These are phyloP conservation scores for Trichoderma erinaceum DNA, from an alignment of 495 filamentous ascomycete species.

Conservation along the genomic window DNA sequence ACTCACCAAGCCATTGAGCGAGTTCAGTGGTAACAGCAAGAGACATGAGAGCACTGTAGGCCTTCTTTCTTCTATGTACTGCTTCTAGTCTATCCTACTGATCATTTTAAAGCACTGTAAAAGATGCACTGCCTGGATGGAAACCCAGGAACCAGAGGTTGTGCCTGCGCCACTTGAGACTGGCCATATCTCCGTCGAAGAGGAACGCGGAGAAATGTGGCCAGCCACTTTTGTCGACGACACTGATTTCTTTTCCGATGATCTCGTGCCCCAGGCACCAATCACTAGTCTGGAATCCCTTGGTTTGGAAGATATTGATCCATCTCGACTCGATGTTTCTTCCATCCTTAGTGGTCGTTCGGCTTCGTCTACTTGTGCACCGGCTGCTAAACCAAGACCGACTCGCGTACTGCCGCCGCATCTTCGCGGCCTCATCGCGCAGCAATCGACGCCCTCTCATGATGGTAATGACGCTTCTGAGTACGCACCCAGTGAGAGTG, in stretches of 20 bases:
- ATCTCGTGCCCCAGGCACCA: not conserved
- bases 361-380: not conserved
- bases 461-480: not conserved
- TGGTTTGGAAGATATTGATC: not conserved
- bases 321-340: not conserved
- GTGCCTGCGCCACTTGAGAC: not conserved
- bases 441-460: not conserved
- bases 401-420: slow-evolving; percentile 15
- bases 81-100: not conserved
- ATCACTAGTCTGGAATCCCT: not conserved
- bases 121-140: slow-evolving; percentile 15
- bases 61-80: not conserved
- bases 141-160: slow-evolving; percentile 13
- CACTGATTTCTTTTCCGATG: slow-evolving; percentile 8
- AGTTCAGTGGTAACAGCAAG: slow-evolving; percentile 12
- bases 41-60: not conserved
- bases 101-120: slow-evolving; percentile 6
- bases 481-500: not conserved
- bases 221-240: not conserved
- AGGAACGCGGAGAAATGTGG: slow-evolving; percentile 12
- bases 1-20: not conserved
- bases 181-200: slow-evolving; percentile 13
- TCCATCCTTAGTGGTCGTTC: not conserved
- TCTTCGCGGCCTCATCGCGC: not conserved
- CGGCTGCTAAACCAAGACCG: too few relatives aligned